Conservation (phyloP, 2,329 filamentous ascomycete genomes). For the Beauveria sp. region DNA sequence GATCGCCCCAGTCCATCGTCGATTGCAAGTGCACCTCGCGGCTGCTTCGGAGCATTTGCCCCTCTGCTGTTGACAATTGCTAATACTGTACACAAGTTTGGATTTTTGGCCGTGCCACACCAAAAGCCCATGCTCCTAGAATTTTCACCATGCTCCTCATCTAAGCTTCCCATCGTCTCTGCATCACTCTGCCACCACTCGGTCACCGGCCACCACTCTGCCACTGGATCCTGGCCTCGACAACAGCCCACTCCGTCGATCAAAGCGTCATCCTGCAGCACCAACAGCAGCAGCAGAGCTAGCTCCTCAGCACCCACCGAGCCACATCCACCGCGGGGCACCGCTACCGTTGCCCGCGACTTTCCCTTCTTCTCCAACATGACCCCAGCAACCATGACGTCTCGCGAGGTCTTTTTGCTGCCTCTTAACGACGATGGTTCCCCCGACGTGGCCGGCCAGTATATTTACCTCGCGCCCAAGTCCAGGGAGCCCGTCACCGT, state of each 20-base stretch:
- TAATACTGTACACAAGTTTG: background rate
- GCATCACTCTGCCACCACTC: background rate
- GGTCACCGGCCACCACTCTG: background rate
- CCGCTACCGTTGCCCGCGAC: background rate
- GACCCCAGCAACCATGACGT: slow-evolving; percentile 54
- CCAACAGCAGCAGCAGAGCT: background rate
- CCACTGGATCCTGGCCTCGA: background rate
- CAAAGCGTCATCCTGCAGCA: background rate
- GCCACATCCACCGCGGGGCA: slow-evolving; percentile 10
- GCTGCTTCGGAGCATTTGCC: slow-evolving; percentile 9
- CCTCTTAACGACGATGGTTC: slow-evolving; percentile 89
- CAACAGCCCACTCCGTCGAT: background rate
- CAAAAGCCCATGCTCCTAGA: background rate
- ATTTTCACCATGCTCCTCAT: background rate
- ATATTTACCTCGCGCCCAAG: slow-evolving; percentile 78
- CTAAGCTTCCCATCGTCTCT: background rate
- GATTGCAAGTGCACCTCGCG: slow-evolving; percentile 3
- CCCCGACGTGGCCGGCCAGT: slow-evolving; percentile 79
- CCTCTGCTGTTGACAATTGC: background rate
- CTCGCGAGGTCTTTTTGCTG: slow-evolving; percentile 74
- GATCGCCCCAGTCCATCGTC: background rate
- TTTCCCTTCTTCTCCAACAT: slow-evolving; percentile 34
- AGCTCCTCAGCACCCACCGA: slow-evolving; percentile 2
- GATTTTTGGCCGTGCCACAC: background rate
- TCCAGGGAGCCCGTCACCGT: slow-evolving; percentile 69